Percentiles rank a stretch among this genome's conserved stretches.
Conservation (phyloP, 2,329 filamentous ascomycete genomes). For the Clonostachys byssicola region DNA sequence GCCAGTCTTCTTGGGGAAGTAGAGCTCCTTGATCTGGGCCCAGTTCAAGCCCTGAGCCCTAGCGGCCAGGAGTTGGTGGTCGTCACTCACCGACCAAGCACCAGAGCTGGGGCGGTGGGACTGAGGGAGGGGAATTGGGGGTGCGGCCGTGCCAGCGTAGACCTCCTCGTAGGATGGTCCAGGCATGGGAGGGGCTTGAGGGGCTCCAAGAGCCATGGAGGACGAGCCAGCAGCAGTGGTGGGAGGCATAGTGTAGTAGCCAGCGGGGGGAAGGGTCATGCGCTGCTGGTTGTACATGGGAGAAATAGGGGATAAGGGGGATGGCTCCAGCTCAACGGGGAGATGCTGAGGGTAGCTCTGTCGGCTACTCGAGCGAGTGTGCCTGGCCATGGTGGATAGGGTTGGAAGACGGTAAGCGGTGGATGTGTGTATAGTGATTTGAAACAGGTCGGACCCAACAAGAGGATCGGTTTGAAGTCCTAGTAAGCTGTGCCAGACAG, state of each 20-base stretch:
- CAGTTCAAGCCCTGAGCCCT: slow-evolving; percentile 77
- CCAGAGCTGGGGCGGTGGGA: slow-evolving; percentile 53
- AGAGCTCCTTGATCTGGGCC: slow-evolving; percentile 71
- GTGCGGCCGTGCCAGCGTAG: slow-evolving; percentile 26
- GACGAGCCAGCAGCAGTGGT: slow-evolving; percentile 15
- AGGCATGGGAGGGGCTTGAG: slow-evolving; percentile 1
- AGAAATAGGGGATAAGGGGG: slow-evolving; percentile 5
- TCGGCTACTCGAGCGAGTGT: slow-evolving; percentile 8
- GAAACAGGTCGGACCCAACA: slow-evolving; percentile 5
- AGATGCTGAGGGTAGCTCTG: slow-evolving; percentile 32
- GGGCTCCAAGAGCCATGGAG: background rate
- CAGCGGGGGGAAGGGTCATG: slow-evolving; percentile 24
- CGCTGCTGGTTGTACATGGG: slow-evolving; percentile 36
- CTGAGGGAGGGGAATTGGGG: slow-evolving; percentile 15
- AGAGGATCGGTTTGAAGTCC: background rate
- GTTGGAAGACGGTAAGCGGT: slow-evolving; percentile 1
- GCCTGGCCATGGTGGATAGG: slow-evolving; percentile 32
- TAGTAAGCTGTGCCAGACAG: background rate
- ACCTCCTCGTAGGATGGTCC: slow-evolving; percentile 26
- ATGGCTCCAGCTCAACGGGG: slow-evolving; percentile 32
- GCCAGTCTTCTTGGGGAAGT: slow-evolving; percentile 73
- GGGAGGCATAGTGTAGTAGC: slow-evolving; percentile 37
- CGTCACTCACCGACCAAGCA: slow-evolving; percentile 71
- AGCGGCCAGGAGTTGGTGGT: slow-evolving; percentile 67
- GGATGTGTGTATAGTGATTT: slow-evolving; percentile 1